phyloP scores from a whole-genome alignment of 176 grass and related monocot species.

The Aechmea fasciata region DNA sequence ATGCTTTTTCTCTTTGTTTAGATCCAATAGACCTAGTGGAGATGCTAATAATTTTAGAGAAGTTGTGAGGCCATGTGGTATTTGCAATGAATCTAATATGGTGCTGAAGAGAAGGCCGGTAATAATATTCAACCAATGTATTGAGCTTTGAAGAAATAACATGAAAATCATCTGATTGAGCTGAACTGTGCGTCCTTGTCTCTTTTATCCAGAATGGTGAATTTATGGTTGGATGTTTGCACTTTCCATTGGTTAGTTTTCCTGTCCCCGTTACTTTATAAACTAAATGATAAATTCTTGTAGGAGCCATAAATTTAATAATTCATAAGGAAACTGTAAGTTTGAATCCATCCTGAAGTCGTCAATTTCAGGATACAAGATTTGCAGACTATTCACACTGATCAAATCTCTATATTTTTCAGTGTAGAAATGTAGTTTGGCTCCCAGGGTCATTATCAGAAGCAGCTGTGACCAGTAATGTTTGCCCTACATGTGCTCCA shows the following conservation, averaged over 20 bases:
- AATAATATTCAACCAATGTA: constrained; percentile 5
- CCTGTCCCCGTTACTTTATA: constrained; percentile 10
- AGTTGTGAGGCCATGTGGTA: constrained; percentile 60
- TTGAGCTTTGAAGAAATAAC: neutral
- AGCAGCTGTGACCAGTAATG: constrained; percentile 56
- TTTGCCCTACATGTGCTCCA: constrained; percentile 75
- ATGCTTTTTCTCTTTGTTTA: constrained; percentile 21
- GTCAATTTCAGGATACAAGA: neutral
- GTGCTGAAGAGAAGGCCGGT: constrained; percentile 54
- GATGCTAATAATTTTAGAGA: constrained; percentile 40
- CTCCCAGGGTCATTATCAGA: constrained; percentile 80
- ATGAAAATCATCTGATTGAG: neutral
- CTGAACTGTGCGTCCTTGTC: constrained; percentile 15
- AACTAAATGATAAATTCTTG: no score
- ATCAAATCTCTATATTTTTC: constrained; percentile 6
- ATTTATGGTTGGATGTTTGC: constrained; percentile 72
- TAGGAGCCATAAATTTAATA: no score
- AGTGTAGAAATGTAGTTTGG: constrained; percentile 95
- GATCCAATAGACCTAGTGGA: constrained; percentile 55
- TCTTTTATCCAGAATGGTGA: constrained; percentile 43
- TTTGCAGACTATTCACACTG: neutral
- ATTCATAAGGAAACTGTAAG: no score
- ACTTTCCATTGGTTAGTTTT: constrained; percentile 58
- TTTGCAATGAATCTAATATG: constrained; percentile 73
- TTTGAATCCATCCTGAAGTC: no score